Conservation (phyloP, 331 rosid species). For the Malus hybrid region DNA sequence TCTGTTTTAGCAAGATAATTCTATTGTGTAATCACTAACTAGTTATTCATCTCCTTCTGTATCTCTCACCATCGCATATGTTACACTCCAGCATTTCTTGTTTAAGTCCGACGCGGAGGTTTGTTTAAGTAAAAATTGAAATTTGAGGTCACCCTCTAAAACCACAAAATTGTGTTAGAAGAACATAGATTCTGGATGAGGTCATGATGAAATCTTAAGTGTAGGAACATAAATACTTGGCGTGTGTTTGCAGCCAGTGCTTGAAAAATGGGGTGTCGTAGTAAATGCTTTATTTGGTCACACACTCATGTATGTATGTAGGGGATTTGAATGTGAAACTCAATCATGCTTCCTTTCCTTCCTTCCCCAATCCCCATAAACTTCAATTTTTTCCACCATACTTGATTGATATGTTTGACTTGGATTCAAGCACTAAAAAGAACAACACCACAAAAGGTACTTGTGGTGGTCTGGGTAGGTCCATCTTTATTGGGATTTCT, state of each 20-base stretch:
- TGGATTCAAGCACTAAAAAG: slow-evolving; percentile 8
- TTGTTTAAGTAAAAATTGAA: too few relatives aligned
- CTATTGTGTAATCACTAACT: not conserved
- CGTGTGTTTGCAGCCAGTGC: slow-evolving; percentile 42
- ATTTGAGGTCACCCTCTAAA: not conserved
- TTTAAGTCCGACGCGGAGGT: not conserved
- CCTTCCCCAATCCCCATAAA: not conserved
- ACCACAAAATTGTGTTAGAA: slow-evolving; percentile 1
- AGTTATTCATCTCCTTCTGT: not conserved
- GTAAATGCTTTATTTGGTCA: slow-evolving; percentile 61
- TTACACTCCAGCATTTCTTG: not conserved
- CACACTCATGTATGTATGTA: slow-evolving; percentile 29
- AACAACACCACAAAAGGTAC: slow-evolving; percentile 3
- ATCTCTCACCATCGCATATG: not conserved
- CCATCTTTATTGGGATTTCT: not conserved
- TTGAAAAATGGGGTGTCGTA: slow-evolving; percentile 5
- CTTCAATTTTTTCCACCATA: slow-evolving; percentile 24
- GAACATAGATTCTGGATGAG: slow-evolving; percentile 45
- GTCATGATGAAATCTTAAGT: slow-evolving; percentile 38
- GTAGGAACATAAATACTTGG: slow-evolving; percentile 40
- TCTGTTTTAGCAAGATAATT: not conserved
- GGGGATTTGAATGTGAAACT: slow-evolving; percentile 19
- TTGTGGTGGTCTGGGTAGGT: not conserved
- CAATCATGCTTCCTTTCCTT: slow-evolving; percentile 31
- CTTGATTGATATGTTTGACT: slow-evolving; percentile 49